Base-by-base conservation (phyloP, 2,329 filamentous ascomycete genomes). In the Apiospora sp. region DNA sequence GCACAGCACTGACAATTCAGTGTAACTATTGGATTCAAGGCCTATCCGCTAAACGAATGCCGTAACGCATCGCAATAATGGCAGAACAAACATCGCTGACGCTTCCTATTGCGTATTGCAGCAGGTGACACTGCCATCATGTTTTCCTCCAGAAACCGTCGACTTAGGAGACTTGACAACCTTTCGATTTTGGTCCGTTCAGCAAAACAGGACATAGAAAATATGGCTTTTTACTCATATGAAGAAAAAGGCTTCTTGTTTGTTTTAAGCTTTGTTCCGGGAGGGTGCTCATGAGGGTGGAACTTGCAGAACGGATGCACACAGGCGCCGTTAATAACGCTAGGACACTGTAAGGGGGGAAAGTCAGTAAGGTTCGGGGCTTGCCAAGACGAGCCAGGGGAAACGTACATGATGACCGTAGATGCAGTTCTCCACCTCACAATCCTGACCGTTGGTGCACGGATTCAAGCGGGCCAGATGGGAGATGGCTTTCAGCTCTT, bases 321-420 rank as follows among this genome's bases (percentile, higher is more conserved):
- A 79, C 89, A 91, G 34, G 83, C 76, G 4, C 86, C 86, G 51
- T 89, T 85, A 14, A 79, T 79, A n/a, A 87, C 83, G 73, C 85
- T 89, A 0, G 88, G 87, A 75, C 88, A 90, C 88, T 90, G 54
- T 24, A 48, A 24, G 58, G 37, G 10, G 67, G 7, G 16, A 37
- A 61, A 75, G 77, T 58, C 79, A 80, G 70, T 14, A 44, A 71
- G 22, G 37, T 61, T 34, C 12, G 41, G n/a, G 6, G 19, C 51
- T 61, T 30, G 64, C 30, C 6, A 4, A 24, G 27, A 43, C 19
- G 34, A 41, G 30, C 3, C 61, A 24, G 43, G 8, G 19, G 61
- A 67, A 34, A 84, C 87, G 83, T 77, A 90, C 88, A 76, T 92
- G 86, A 78, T 92, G 90, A 3, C 90, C 90, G 75, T 92, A 91